These are phyloP conservation scores for Berkeleyomyces basicola DNA, from an alignment of 2,329 filamentous ascomycete genomes.

Conservation along the genomic window DNA sequence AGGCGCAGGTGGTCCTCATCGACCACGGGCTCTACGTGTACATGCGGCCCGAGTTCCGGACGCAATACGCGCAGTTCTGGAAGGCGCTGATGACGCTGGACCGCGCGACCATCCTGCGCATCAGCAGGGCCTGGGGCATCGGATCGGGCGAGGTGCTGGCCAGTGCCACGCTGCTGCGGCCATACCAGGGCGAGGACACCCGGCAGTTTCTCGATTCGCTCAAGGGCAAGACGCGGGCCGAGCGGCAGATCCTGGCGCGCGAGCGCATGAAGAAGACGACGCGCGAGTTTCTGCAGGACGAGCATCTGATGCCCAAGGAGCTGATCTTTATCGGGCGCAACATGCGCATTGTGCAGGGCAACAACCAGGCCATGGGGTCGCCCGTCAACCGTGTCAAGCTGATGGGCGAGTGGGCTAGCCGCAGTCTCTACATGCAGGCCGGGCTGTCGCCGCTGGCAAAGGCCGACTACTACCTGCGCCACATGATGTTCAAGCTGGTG, in stretches of 20 bases:
- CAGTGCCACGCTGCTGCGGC: constrained; percentile 72
- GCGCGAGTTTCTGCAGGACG: constrained; percentile 58
- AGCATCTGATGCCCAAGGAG: constrained; percentile 77
- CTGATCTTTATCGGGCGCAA: constrained; percentile 86
- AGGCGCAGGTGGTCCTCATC: constrained; percentile 81
- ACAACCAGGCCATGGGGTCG: constrained; percentile 78
- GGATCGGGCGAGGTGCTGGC: constrained; percentile 75
- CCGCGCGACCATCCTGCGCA: constrained; percentile 56
- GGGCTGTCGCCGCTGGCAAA: constrained; percentile 47
- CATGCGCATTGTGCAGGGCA: constrained; percentile 81
- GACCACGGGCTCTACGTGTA: constrained; percentile 94
- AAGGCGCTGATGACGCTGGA: constrained; percentile 88
- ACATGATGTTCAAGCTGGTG: constrained; percentile 68
- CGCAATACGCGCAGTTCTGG: constrained; percentile 83
- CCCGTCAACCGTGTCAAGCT: constrained; percentile 90
- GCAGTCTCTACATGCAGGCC: constrained; percentile 61
- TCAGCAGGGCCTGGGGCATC: constrained; percentile 73
- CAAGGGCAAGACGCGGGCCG: constrained; percentile 41
- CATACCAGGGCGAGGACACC: constrained; percentile 72
- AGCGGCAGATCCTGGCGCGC: constrained; percentile 83
- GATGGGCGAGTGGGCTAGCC: constrained; percentile 76
- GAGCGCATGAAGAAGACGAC: constrained; percentile 56
- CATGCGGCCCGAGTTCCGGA: constrained; percentile 68
- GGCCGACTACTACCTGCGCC: constrained; percentile 52
- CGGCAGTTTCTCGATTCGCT: constrained; percentile 48